Conservation (phyloP, 768 basidiomycete genomes). For the Lentinula detonsa region DNA sequence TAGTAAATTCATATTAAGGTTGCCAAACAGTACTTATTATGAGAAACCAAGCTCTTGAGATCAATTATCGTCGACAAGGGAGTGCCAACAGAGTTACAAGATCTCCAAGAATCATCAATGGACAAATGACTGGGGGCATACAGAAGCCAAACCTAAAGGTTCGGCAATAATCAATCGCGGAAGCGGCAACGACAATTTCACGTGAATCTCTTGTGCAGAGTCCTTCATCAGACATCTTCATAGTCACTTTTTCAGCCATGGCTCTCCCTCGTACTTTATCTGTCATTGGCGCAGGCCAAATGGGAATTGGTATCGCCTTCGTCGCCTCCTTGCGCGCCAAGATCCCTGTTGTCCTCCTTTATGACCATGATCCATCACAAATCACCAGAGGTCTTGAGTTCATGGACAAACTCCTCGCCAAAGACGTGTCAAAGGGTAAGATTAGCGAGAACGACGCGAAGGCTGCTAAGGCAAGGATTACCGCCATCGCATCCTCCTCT, state of each 20-base stretch:
- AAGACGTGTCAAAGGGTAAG: conserved; percentile 83
- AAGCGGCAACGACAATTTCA: background rate
- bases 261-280: conserved; percentile 46
- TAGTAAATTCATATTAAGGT: too few relatives aligned
- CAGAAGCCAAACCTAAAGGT: too few relatives aligned
- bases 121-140: too few relatives aligned
- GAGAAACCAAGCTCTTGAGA: too few relatives aligned
- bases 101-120: too few relatives aligned
- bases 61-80: too few relatives aligned
- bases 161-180: too few relatives aligned
- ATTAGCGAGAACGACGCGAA: conserved; percentile 65
- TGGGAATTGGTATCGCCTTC: conserved; percentile 90
- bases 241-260: background rate
- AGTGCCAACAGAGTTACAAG: too few relatives aligned
- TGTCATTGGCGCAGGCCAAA: conserved; percentile 80
- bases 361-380: conserved; percentile 74
- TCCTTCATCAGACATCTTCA: too few relatives aligned
- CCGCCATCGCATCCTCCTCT: background rate
- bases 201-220: background rate
- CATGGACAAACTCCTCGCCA: conserved; percentile 78
- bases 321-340: conserved; percentile 83
- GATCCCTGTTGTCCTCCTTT: conserved; percentile 70
- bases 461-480: conserved; percentile 64
- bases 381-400: conserved; percentile 66
- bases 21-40: too few relatives aligned